Conservation (phyloP, 768 basidiomycete genomes). For the Auricularia sp. region DNA sequence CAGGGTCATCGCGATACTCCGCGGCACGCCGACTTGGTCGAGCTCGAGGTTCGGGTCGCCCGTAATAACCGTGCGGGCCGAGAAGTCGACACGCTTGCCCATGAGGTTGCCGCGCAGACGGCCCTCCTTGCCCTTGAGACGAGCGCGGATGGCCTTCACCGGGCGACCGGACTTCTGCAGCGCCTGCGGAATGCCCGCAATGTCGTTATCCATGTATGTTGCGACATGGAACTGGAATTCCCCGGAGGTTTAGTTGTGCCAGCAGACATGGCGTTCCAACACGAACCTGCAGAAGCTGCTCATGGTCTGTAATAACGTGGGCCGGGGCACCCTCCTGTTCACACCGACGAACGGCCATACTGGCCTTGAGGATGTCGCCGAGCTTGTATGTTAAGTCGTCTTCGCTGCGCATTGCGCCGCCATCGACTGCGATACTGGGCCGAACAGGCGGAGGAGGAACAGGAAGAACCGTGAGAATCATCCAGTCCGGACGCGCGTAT, state of each 20-base stretch:
- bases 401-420: conserved; percentile 92
- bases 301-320: conserved; percentile 91
- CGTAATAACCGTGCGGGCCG: conserved; percentile 97
- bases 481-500: conserved; percentile 98
- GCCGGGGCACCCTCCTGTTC: conserved; percentile 96
- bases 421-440: conserved; percentile 94
- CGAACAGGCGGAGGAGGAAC: conserved; percentile 97
- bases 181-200: conserved; percentile 95
- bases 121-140: conserved; percentile 97
- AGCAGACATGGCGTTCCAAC: background rate
- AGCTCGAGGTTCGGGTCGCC: conserved; percentile 95
- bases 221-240: conserved; percentile 83
- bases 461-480: conserved; percentile 96
- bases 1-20: conserved; percentile 92
- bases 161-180: conserved; percentile 95
- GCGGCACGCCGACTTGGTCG: conserved; percentile 95
- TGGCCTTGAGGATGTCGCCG: conserved; percentile 92
- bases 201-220: conserved; percentile 99
- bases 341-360: conserved; percentile 80
- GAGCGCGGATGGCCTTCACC: conserved; percentile 95
- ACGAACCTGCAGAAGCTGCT: conserved; percentile 85
- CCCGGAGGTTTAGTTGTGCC: conserved; percentile 4
- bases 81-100: conserved; percentile 99
- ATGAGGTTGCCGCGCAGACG: conserved; percentile 95
- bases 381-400: conserved; percentile 98